Percentiles rank a stretch among this genome's conserved stretches.
Conservation (phyloP, 345 rosid genomes). For the Pugionium cornutum region DNA sequence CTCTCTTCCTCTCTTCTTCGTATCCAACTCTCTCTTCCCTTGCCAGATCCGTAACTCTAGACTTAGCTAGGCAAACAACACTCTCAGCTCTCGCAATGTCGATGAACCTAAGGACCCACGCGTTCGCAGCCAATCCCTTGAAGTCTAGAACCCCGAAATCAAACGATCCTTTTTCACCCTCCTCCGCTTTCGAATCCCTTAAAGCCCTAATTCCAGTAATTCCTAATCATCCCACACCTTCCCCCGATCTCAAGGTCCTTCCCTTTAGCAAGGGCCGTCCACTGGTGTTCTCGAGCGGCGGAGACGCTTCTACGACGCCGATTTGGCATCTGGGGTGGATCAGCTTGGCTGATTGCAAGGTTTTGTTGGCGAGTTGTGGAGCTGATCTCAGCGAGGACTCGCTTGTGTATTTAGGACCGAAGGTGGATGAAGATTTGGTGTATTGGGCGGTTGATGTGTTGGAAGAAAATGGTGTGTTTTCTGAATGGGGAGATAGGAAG, state of each 20-base stretch:
- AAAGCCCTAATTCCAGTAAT: constrained; percentile 50
- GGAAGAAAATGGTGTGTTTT: constrained; percentile 43
- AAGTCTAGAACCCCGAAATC: constrained; percentile 61
- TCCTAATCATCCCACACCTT: constrained; percentile 43
- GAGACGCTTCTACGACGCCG: constrained; percentile 47
- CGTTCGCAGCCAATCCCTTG: constrained; percentile 81
- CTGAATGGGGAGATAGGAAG: constrained; percentile 48
- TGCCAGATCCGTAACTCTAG: constrained; percentile 33
- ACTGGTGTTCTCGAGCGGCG: constrained; percentile 55
- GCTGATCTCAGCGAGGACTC: constrained; percentile 55
- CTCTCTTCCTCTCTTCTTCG: constrained; percentile 39
- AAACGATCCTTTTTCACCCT: constrained; percentile 57
- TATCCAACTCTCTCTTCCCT: constrained; percentile 31
- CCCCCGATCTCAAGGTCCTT: constrained; percentile 68
- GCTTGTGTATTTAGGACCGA: constrained; percentile 79
- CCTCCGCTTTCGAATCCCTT: constrained; percentile 67
- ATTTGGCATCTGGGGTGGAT: constrained; percentile 86
- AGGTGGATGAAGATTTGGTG: constrained; percentile 57
- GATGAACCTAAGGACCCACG: constrained; percentile 58
- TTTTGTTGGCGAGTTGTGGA: constrained; percentile 47
- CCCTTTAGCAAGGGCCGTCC: constrained; percentile 85
- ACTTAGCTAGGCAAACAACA: constrained; percentile 28
- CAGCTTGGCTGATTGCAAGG: constrained; percentile 59
- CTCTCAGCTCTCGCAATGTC: constrained; percentile 56
- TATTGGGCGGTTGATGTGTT: constrained; percentile 82